These are phyloP conservation scores for Hymenoscyphus occultus DNA, from an alignment of 2,329 filamentous ascomycete genomes.

Conservation along the genomic window DNA sequence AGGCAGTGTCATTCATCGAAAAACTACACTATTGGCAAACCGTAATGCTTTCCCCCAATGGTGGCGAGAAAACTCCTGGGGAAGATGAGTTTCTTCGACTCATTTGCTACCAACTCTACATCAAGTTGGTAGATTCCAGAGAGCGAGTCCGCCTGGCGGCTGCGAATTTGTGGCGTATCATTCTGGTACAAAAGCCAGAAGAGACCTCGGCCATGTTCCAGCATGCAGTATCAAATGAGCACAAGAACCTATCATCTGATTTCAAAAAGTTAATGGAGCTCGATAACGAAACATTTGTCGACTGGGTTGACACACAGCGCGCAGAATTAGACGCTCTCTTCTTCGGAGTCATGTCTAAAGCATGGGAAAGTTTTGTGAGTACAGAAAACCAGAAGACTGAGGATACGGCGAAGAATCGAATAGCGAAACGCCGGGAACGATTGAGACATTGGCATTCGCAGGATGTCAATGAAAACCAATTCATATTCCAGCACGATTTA, in stretches of 20 bases:
- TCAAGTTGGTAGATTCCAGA: constrained; percentile 73
- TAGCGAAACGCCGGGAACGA: constrained; percentile 75
- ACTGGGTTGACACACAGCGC: constrained; percentile 83
- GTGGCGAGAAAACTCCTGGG: constrained; percentile 50
- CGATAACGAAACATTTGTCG: constrained; percentile 83
- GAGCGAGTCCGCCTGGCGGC: constrained; percentile 69
- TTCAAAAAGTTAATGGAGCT: constrained; percentile 84
- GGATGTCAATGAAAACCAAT: constrained; percentile 64
- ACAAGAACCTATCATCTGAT: constrained; percentile 67
- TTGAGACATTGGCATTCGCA: constrained; percentile 77
- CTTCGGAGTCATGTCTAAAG: constrained; percentile 72
- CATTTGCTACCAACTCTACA: constrained; percentile 90
- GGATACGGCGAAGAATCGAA: constrained; percentile 67
- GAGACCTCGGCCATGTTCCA: constrained; percentile 74
- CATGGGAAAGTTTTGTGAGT: constrained; percentile 85
- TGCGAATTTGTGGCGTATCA: constrained; percentile 83
- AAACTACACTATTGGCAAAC: constrained; percentile 96
- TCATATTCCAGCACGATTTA: constrained; percentile 77
- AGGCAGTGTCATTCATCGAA: constrained; percentile 70
- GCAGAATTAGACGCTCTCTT: constrained; percentile 78
- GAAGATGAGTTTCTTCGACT: constrained; percentile 62
- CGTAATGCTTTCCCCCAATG: constrained; percentile 75
- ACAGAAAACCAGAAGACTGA: constrained; percentile 78
- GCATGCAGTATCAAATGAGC: constrained; percentile 66
- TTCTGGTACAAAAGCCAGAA: constrained; percentile 88